Conservation (phyloP, 805 yeast species). For the Starmerella bombi region DNA sequence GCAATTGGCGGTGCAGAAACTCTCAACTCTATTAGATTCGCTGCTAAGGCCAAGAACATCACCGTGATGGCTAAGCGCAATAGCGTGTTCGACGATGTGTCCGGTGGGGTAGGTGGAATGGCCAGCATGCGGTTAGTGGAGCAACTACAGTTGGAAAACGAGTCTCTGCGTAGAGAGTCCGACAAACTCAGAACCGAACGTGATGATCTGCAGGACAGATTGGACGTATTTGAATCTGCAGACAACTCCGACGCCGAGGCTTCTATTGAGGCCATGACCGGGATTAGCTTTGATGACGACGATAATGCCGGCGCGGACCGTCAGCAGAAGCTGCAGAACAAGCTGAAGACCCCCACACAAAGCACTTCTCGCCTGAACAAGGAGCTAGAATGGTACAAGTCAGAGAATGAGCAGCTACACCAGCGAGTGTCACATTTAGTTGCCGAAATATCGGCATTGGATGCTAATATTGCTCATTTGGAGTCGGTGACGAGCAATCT, state of each 20-base stretch:
- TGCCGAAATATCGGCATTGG: slow-evolving; percentile 14
- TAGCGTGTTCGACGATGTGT: slow-evolving; percentile 22
- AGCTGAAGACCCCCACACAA: neutral
- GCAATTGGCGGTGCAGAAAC: slow-evolving; percentile 56
- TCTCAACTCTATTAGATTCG: slow-evolving; percentile 75
- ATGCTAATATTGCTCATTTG: slow-evolving; percentile 11
- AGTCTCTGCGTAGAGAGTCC: slow-evolving; percentile 21
- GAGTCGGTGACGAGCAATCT: too few relatives aligned
- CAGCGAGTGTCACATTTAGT: slow-evolving; percentile 15
- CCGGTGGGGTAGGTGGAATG: slow-evolving; percentile 26
- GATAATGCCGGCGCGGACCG: neutral
- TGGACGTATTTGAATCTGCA: slow-evolving; percentile 15
- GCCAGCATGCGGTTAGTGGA: slow-evolving; percentile 38
- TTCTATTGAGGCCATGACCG: slow-evolving; percentile 19
- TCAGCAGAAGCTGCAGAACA: neutral
- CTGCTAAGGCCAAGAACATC: slow-evolving; percentile 83
- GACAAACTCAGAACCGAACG: slow-evolving; percentile 7
- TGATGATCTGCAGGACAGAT: slow-evolving; percentile 22
- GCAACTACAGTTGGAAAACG: slow-evolving; percentile 43
- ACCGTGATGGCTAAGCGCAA: slow-evolving; percentile 48
- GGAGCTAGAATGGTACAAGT: slow-evolving; percentile 3
- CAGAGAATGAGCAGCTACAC: slow-evolving; percentile 17
- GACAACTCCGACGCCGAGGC: slow-evolving; percentile 16
- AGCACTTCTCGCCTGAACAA: neutral
- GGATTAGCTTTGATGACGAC: slow-evolving; percentile 5